Evolutionary conservation across 2,329 filamentous ascomycete species (phyloP).

Genomic region (Colletotrichum sansevieriae): DNA sequence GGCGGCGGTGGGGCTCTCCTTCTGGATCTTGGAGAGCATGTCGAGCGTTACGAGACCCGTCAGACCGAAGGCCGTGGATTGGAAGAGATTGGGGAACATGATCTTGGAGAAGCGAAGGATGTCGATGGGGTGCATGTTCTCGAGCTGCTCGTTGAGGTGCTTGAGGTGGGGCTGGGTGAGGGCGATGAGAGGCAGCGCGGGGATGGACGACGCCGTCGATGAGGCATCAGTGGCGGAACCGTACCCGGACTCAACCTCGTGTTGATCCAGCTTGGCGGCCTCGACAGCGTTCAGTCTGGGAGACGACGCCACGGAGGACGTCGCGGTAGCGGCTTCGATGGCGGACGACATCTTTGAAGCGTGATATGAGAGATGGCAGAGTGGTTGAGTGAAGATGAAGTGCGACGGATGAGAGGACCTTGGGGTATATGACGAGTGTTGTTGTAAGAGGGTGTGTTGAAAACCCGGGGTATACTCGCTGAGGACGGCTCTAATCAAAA

Average conservation of each 20-base stretch:
- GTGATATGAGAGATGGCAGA: slow-evolving; percentile 39
- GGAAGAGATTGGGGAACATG: slow-evolving; percentile 89
- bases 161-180: slow-evolving; percentile 91
- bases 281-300: slow-evolving; percentile 51
- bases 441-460: slow-evolving; percentile 30
- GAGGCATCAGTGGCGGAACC: slow-evolving; percentile 60
- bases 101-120: slow-evolving; percentile 93
- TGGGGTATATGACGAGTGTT: slow-evolving; percentile 25
- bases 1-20: slow-evolving; percentile 70
- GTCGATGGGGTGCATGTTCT: slow-evolving; percentile 89
- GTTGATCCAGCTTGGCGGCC: slow-evolving; percentile 57
- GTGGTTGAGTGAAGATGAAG: slow-evolving; percentile 22
- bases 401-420: background rate
- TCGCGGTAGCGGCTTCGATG: slow-evolving; percentile 48
- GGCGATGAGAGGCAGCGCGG: slow-evolving; percentile 80
- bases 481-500: slow-evolving; percentile 26
- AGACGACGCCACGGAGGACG: slow-evolving; percentile 56
- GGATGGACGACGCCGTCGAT: slow-evolving; percentile 67
- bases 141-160: slow-evolving; percentile 90
- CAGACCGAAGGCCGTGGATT: slow-evolving; percentile 86
- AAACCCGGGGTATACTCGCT: slow-evolving; percentile 38
- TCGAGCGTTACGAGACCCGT: slow-evolving; percentile 87
- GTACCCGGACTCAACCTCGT: slow-evolving; percentile 85
- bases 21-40: slow-evolving; percentile 83
- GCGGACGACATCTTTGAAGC: slow-evolving; percentile 54